Evolutionary conservation across 441 rosid species (phyloP), one percentile per base, ranked within the genome.

Genomic region (Euphorbia celastroides): DNA sequence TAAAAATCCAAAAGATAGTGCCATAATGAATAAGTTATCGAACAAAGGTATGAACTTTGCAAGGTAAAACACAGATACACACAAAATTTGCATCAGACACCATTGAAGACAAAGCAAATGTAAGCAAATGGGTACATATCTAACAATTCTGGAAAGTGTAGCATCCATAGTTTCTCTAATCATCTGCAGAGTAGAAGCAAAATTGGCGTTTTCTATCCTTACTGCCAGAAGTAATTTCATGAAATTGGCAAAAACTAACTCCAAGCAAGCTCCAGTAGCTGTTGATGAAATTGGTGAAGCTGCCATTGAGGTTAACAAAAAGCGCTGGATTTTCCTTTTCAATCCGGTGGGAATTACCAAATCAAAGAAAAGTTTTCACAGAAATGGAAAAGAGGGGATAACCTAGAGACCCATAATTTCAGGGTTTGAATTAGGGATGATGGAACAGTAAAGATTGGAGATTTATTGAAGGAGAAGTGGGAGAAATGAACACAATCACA

Each of bases 231-330:
- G 22, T 8, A 56, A 0, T 19, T 34, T 42, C 4, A 68, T 7
- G 22, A 75, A 31, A 38, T 1, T 52, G 10, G 22, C 73, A 32
- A 71, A 75, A 20, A 44, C 13, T 14, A 70, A 0, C 69, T 70
- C 66, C 50, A 75, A 12, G 4, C 69, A 69, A 50, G 55, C 55
- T 50, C 55, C 55, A 50, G 55, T n/a, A 50, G 44, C 44, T 38
- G 44, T 14, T 3, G 44, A 38, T 9, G 44, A 4, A 38, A 38
- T 9, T 1, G 12, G 12, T 8, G 55, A 0, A 48, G 38, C n/a
- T 26, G 65, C 72, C 76, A 68, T 10, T 17, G 27, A 48, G 42
- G 30, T 23, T 17, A 13, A 10, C 7, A 7, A 9, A 27, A 42
- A n/a, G 20, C 22, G 7, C 31, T 6, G n/a, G 38, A 55, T 55